Evolutionary conservation across 495 filamentous ascomycete species (phyloP).

Genomic region (Chaetomium tenue): DNA sequence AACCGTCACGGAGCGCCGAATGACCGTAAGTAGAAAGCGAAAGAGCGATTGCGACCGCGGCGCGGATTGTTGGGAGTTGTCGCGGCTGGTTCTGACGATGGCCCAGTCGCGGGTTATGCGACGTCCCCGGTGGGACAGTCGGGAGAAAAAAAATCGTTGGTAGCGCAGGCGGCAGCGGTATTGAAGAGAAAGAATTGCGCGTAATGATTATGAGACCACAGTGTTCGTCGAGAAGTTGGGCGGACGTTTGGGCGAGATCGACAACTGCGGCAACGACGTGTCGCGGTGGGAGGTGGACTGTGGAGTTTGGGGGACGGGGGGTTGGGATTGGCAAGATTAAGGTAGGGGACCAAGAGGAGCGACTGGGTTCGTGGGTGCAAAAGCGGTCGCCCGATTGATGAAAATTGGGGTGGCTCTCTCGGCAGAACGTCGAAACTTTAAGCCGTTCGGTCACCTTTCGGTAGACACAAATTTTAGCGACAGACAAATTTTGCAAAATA

Average conservation of each 20-base stretch:
- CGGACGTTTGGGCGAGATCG: slow-evolving; percentile 25
- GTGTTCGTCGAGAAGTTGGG: slow-evolving; percentile 17
- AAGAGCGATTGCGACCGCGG: slow-evolving; percentile 20
- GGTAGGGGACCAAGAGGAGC: slow-evolving; percentile 15
- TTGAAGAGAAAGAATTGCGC: slow-evolving; percentile 4
- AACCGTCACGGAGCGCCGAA: slow-evolving; percentile 12
- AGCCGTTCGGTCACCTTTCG: neutral
- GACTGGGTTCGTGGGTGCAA: slow-evolving; percentile 18
- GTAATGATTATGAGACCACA: slow-evolving; percentile 5
- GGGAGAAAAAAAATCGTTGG: neutral
- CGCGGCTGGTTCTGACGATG: slow-evolving; percentile 6
- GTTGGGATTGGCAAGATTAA: slow-evolving; percentile 30
- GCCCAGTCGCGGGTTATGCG: slow-evolving; percentile 12
- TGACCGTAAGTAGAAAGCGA: neutral
- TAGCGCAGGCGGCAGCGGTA: neutral
- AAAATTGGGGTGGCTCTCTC: slow-evolving; percentile 22
- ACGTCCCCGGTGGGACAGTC: slow-evolving; percentile 11
- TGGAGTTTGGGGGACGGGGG: slow-evolving; percentile 39
- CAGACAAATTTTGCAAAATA: neutral
- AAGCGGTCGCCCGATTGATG: slow-evolving; percentile 31
- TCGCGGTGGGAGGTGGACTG: slow-evolving; percentile 36
- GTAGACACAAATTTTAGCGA: neutral
- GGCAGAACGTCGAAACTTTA: slow-evolving; percentile 19
- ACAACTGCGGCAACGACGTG: slow-evolving; percentile 34
- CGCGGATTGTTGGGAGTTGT: slow-evolving; percentile 18